Evolutionary conservation across 805 yeast species (phyloP).

Genomic region (Priceomyces medius): DNA sequence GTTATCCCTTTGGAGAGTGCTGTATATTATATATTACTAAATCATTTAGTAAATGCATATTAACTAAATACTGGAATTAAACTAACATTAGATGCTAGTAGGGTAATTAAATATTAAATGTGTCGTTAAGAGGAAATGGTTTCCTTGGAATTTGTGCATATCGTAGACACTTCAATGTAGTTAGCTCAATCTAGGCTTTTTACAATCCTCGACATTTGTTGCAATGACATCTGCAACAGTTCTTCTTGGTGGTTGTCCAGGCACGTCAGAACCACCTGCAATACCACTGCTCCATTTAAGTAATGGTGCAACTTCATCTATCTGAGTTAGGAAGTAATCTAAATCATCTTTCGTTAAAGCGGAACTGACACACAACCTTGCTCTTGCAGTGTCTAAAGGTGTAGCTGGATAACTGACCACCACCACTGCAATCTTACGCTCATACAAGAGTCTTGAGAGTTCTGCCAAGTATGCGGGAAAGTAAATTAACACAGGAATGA

Average conservation of each 20-base stretch:
- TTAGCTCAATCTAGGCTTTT: constrained; percentile 25
- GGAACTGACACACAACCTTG: constrained; percentile 88
- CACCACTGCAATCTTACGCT: constrained; percentile 85
- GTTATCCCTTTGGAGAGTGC: no score
- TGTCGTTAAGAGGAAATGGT: neutral
- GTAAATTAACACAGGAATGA: constrained; percentile 82
- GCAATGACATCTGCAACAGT: constrained; percentile 72
- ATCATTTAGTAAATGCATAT: neutral
- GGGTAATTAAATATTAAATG: neutral
- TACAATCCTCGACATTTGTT: constrained; percentile 67
- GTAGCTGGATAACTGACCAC: constrained; percentile 98
- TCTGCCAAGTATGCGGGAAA: constrained; percentile 96
- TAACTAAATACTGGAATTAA: neutral
- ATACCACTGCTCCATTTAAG: constrained; percentile 77
- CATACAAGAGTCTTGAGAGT: constrained; percentile 76
- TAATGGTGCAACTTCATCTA: constrained; percentile 78
- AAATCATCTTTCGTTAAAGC: constrained; percentile 92
- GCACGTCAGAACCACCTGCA: constrained; percentile 64
- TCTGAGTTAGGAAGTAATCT: constrained; percentile 69
- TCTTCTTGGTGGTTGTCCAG: constrained; percentile 69
- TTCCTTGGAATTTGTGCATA: neutral
- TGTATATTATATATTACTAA: neutral
- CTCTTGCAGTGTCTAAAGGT: constrained; percentile 84
- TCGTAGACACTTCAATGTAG: neutral
- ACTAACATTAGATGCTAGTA: neutral